phyloP scores from a whole-genome alignment of 768 basidiomycete genomes.

The Hygrocybe coccinea region DNA sequence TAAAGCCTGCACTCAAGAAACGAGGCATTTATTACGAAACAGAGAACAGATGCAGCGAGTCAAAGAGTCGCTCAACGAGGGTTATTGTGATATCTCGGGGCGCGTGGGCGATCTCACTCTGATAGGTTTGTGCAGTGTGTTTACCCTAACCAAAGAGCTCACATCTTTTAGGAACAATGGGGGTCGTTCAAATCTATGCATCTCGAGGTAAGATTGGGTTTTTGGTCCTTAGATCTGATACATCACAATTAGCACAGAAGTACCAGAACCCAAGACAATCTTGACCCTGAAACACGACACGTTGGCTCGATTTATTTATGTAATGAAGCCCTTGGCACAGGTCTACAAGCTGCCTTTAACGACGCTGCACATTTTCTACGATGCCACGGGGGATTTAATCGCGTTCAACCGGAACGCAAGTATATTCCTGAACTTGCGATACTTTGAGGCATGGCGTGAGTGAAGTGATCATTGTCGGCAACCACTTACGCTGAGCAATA shows the following conservation, averaged over 20 bases:
- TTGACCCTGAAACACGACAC: slow-evolving; percentile 50
- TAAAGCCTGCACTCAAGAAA: slow-evolving; percentile 67
- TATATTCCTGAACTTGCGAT: slow-evolving; percentile 84
- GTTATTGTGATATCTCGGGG: slow-evolving; percentile 78
- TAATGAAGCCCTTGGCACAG: slow-evolving; percentile 59
- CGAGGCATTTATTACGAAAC: slow-evolving; percentile 55
- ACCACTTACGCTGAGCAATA: not conserved
- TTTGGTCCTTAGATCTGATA: not conserved
- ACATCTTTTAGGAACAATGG: slow-evolving; percentile 48
- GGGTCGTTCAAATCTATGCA: slow-evolving; percentile 55
- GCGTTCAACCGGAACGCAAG: slow-evolving; percentile 91
- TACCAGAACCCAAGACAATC: slow-evolving; percentile 46
- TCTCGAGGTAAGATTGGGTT: slow-evolving; percentile 46
- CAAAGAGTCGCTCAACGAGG: slow-evolving; percentile 71
- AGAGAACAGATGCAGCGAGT: slow-evolving; percentile 65
- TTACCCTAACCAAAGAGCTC: not conserved
- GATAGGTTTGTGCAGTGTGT: slow-evolving; percentile 46
- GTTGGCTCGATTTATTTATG: slow-evolving; percentile 66
- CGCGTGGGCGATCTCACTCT: slow-evolving; percentile 53
- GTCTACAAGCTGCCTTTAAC: slow-evolving; percentile 71
- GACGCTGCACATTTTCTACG: slow-evolving; percentile 84
- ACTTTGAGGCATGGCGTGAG: slow-evolving; percentile 84
- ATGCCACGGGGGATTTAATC: slow-evolving; percentile 72
- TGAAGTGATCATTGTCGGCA: slow-evolving; percentile 14
- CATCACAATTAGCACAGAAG: slow-evolving; percentile 40